Evolutionary conservation across 352 stramenopile species (phyloP).

Genomic region (Pythium utonaiense): DNA sequence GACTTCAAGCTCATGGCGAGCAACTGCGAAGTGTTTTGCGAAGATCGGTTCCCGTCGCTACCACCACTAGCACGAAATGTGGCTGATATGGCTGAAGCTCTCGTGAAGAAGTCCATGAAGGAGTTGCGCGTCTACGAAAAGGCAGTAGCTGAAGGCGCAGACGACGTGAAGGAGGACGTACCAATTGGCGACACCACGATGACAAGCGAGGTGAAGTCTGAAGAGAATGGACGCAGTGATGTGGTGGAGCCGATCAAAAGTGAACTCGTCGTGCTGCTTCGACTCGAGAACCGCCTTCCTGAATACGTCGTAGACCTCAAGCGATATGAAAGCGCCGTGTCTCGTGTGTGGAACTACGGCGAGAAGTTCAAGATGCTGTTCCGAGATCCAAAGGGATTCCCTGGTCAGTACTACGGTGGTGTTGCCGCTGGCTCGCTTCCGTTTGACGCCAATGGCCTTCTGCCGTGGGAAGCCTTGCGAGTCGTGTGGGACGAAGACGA

Average conservation of each 20-base stretch:
- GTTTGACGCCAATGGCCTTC: constrained; percentile 49
- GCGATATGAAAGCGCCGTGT: constrained; percentile 60
- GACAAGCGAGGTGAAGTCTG: background rate
- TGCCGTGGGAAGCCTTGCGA: constrained; percentile 78
- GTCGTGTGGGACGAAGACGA: constrained; percentile 87
- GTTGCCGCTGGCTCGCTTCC: constrained; percentile 63
- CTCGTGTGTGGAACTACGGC: constrained; percentile 51
- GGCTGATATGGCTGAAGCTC: constrained; percentile 52
- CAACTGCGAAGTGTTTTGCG: constrained; percentile 81
- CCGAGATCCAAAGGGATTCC: constrained; percentile 58
- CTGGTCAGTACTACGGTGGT: constrained; percentile 69
- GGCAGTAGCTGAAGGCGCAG: constrained; percentile 16
- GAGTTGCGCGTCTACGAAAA: constrained; percentile 61
- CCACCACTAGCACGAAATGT: constrained; percentile 71
- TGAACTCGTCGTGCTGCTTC: constrained; percentile 56
- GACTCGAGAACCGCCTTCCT: constrained; percentile 76
- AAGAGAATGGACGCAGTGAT: constrained; percentile 1
- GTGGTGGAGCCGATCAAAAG: background rate
- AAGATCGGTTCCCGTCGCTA: constrained; percentile 71
- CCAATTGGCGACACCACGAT: background rate
- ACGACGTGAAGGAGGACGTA: constrained; percentile 1
- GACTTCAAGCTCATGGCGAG: constrained; percentile 71
- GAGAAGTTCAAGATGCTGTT: constrained; percentile 82
- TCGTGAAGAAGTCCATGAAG: constrained; percentile 68
- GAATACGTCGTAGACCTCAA: constrained; percentile 73